Base-by-base conservation (phyloP, 2,329 filamentous ascomycete genomes). In the Fusarium beomiforme region DNA sequence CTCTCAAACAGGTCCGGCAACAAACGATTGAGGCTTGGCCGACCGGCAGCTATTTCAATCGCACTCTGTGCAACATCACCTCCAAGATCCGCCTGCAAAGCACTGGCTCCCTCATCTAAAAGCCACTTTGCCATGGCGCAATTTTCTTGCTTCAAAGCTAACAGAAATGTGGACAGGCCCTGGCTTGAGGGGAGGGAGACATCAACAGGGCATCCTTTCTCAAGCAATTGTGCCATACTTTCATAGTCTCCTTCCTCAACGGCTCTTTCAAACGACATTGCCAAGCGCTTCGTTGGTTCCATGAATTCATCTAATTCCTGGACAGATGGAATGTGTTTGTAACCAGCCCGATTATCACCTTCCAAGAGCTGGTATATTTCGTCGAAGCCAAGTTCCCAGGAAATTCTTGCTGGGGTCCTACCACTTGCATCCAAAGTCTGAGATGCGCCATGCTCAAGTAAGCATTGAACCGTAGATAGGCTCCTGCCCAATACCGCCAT, bases 91-190 rank as follows among this genome's bases (percentile, higher is more conserved):
- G 39, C 36, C 12, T 33, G 44, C 8, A 43, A 16, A 10, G 26
- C 81, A 74, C 82, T 81, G 16, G 79, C 81, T 33, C 80, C 80
- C 56, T 23, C 3, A 3, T 34, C 14, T 1, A 67, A 26, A 2
- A 69, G 42, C 63, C 54, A 42, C 6, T 41, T 3, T 0, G 31
- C 43, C 17, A 69, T 61, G 21, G 10, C 26, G 5, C n/a, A 1
- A 2, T 34, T 42, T 8, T 14, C n/a, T 6, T 14, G 12, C 13
- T 19, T 16, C 34, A 63, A 13, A 9, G 46, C 51, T 16, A 62
- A 7, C 13, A 63, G 17, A 3, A 66, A 8, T n/a, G 39, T 24
- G 9, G 56, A 53, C 5, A 31, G 13, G 8, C 56, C 46, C 6
- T 11, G 36, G 5, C 26, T 19, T 14, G 29, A 23, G 10, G 14